A percentile compares a stretch with the other conserved stretches of the same genome.
Conservation (phyloP, 768 basidiomycete species). For the Pleurotus tuber-regium region DNA sequence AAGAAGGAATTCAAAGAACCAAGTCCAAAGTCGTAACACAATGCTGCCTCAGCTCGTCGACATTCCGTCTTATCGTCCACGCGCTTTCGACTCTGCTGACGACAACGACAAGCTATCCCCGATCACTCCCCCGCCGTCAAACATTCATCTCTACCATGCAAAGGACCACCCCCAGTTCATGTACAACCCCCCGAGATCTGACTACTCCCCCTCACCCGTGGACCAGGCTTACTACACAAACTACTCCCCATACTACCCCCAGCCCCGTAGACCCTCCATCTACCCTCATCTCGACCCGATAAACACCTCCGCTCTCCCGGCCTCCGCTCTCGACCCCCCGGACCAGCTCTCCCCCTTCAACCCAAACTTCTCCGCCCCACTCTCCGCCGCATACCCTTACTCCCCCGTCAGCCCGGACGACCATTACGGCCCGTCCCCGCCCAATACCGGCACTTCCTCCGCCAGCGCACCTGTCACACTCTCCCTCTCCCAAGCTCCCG, state of each 20-base stretch:
- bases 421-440: conserved; percentile 59
- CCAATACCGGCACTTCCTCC: conserved; percentile 60
- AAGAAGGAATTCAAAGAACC: conserved; percentile 2
- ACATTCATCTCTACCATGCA: conserved; percentile 31
- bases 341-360: conserved; percentile 47
- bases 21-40: background rate
- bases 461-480: conserved; percentile 35
- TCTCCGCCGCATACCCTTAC: conserved; percentile 33
- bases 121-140: conserved; percentile 20
- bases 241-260: conserved; percentile 3
- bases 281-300: conserved; percentile 1
- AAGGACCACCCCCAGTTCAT: conserved; percentile 25
- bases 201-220: conserved; percentile 21
- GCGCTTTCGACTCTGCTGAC: background rate
- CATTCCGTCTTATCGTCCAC: background rate
- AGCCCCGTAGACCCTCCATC: background rate
- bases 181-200: conserved; percentile 32
- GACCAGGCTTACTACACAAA: background rate
- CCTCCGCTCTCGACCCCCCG: conserved; percentile 23
- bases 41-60: conserved; percentile 11
- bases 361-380: conserved; percentile 43
- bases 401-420: conserved; percentile 41
- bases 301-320: conserved; percentile 31
- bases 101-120: background rate
- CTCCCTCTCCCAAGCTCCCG: conserved; percentile 15